Evolutionary conservation across 306 rosid genomes (phyloP).

Genomic region (Castanopsis chinensis): DNA sequence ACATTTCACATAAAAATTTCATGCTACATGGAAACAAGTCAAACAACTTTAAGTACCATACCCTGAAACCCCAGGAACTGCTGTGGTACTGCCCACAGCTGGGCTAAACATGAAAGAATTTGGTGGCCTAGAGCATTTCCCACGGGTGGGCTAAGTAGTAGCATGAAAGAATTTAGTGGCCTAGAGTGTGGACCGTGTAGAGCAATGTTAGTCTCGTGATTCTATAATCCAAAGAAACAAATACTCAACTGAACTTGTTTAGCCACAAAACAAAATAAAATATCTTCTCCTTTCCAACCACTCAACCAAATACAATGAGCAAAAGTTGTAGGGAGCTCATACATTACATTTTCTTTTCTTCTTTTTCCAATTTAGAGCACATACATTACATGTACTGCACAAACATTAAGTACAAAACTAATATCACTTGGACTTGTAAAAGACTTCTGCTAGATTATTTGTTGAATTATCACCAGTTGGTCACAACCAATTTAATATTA

Average conservation of each 20-base stretch:
- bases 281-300: neutral
- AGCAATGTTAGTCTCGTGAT: neutral
- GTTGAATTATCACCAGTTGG: slow-evolving; percentile 14
- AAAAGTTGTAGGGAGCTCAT: neutral
- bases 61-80: no score
- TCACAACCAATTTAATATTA: slow-evolving; percentile 21
- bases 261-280: neutral
- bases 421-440: slow-evolving; percentile 5
- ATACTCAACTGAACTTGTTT: neutral
- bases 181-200: no score
- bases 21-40: no score
- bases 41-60: no score
- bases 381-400: neutral
- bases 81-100: no score
- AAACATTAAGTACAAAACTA: slow-evolving; percentile 10
- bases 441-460: slow-evolving; percentile 15
- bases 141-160: no score
- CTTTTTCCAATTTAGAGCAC: neutral
- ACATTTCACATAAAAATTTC: no score
- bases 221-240: neutral
- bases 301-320: neutral
- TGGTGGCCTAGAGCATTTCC: no score
- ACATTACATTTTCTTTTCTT: neutral
- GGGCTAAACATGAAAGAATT: no score
- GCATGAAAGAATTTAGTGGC: no score